Percentiles rank a stretch among this genome's conserved stretches.
phyloP scores from a whole-genome alignment of 768 basidiomycete genomes.

The Suillus americanus region DNA sequence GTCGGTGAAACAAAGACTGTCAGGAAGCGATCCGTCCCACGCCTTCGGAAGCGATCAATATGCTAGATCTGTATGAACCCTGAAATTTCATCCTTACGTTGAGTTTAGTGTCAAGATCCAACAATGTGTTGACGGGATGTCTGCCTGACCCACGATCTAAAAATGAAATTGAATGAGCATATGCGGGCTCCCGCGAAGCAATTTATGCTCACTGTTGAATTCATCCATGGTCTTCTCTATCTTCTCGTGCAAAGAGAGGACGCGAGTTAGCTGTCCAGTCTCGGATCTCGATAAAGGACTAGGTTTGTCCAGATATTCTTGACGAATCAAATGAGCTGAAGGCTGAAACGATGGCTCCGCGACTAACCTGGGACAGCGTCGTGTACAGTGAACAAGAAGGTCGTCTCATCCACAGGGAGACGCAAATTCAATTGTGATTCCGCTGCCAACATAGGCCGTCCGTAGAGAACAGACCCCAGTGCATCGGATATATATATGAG shows the following conservation, averaged over 20 bases:
- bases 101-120: constrained; percentile 48
- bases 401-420: constrained; percentile 79
- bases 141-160: constrained; percentile 26
- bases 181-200: neutral
- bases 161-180: constrained; percentile 25
- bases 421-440: constrained; percentile 55
- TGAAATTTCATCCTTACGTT: constrained; percentile 19
- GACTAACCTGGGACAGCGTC: constrained; percentile 32
- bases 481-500: constrained; percentile 63
- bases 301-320: constrained; percentile 70
- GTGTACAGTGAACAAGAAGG: constrained; percentile 67
- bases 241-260: constrained; percentile 62
- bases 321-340: constrained; percentile 5
- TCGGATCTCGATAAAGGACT: constrained; percentile 58
- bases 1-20: constrained; percentile 68
- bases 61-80: constrained; percentile 8
- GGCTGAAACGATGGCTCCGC: neutral
- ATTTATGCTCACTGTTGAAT: constrained; percentile 41
- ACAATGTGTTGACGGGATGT: constrained; percentile 34
- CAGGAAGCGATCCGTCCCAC: constrained; percentile 69
- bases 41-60: constrained; percentile 36
- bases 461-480: constrained; percentile 39
- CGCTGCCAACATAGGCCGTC: constrained; percentile 35
- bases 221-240: constrained; percentile 57
- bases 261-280: constrained; percentile 73